Percentiles rank a stretch among this genome's conserved stretches.
phyloP scores from a whole-genome alignment of 306 rosid genomes.

The Quercus aquifolioides region DNA sequence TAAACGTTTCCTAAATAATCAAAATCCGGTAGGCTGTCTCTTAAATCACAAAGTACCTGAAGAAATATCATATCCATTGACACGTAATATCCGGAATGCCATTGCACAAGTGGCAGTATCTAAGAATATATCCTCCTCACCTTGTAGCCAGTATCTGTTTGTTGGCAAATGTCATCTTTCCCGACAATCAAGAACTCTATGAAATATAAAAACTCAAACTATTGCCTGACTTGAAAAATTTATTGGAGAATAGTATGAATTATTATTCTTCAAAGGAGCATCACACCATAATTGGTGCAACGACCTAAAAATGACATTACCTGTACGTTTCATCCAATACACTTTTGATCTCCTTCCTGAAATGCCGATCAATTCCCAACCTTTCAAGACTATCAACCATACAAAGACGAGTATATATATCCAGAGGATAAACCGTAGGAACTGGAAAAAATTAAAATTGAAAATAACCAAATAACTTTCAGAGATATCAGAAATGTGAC shows the following conservation, averaged over 20 bases:
- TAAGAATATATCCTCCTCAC: slow-evolving; percentile 60
- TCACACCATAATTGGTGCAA: slow-evolving; percentile 7
- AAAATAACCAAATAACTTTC: slow-evolving; percentile 8
- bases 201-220: background rate
- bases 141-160: slow-evolving; percentile 69
- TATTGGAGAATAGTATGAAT: background rate
- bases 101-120: slow-evolving; percentile 73
- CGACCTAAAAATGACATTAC: slow-evolving; percentile 33
- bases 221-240: background rate
- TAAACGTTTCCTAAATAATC: background rate
- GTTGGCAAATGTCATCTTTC: slow-evolving; percentile 15
- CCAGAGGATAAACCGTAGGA: slow-evolving; percentile 75
- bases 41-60: slow-evolving; percentile 42
- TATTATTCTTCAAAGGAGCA: background rate
- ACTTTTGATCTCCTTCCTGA: slow-evolving; percentile 58
- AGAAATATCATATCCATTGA: slow-evolving; percentile 74
- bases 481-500: background rate
- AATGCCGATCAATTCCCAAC: slow-evolving; percentile 69
- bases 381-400: slow-evolving; percentile 77
- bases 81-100: slow-evolving; percentile 72
- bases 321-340: slow-evolving; percentile 76
- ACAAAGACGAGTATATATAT: slow-evolving; percentile 59
- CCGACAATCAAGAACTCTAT: background rate
- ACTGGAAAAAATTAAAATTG: slow-evolving; percentile 35
- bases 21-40: background rate